These are phyloP conservation scores for Aspergillus ochraceoroseus DNA, from an alignment of 2,329 filamentous ascomycete species.

Conservation along the genomic window DNA sequence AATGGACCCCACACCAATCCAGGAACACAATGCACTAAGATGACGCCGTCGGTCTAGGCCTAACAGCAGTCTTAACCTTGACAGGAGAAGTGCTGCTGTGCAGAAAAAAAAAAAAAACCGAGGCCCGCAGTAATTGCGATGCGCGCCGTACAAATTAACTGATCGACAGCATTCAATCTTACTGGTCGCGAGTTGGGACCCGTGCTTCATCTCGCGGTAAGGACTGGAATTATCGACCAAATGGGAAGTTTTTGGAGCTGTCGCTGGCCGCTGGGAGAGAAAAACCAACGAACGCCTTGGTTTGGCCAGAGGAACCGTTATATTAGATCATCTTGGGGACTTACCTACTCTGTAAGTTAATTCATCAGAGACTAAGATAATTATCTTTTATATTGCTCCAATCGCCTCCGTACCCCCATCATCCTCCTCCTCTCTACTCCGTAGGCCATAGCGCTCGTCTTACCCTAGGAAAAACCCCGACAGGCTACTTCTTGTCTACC, in stretches of 20 bases:
- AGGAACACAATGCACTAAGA: constrained; percentile 21
- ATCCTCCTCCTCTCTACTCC: no score
- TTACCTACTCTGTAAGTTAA: no score
- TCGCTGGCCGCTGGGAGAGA: no score
- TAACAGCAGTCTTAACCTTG: constrained; percentile 24
- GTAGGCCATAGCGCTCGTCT: no score
- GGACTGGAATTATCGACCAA: constrained; percentile 1
- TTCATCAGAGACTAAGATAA: no score
- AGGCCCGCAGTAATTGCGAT: constrained; percentile 18
- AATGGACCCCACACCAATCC: constrained; percentile 17
- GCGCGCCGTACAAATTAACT: constrained; percentile 16
- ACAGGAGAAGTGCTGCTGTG: constrained; percentile 11
- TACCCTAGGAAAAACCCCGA: no score
- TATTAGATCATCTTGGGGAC: neutral
- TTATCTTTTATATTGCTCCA: no score
- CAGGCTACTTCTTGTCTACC: no score
- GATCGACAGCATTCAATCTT: constrained; percentile 11
- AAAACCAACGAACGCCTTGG: neutral
- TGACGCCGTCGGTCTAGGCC: constrained; percentile 26
- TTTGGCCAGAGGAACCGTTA: neutral
- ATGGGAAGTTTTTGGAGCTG: neutral
- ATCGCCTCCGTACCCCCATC: no score
- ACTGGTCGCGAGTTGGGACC: constrained; percentile 12
- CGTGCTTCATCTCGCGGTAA: constrained; percentile 9
- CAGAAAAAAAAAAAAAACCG: constrained; percentile 7